Percentiles rank a stretch among this genome's conserved stretches.
These are phyloP conservation scores for Priceomyces carsonii DNA, from an alignment of 805 yeast genomes.

Conservation along the genomic window DNA sequence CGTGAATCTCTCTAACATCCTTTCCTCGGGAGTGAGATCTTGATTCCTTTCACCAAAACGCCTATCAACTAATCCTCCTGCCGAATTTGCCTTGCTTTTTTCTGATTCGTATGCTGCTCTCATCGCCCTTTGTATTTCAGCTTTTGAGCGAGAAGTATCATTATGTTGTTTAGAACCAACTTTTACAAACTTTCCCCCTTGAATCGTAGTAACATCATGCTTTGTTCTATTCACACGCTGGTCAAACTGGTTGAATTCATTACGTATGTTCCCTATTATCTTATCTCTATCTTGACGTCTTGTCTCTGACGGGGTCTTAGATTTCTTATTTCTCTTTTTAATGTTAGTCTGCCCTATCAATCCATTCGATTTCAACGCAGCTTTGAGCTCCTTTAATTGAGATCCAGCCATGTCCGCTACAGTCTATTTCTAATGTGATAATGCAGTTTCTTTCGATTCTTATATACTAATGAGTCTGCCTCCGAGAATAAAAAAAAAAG, in stretches of 20 bases:
- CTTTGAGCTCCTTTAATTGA: constrained; percentile 81
- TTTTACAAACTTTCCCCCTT: constrained; percentile 44
- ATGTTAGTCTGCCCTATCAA: constrained; percentile 82
- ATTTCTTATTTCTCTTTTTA: constrained; percentile 55
- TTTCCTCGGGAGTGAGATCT: constrained; percentile 79
- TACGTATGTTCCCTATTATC: constrained; percentile 60
- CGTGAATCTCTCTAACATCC: constrained; percentile 93
- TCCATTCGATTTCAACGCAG: constrained; percentile 73
- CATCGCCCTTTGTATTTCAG: constrained; percentile 41
- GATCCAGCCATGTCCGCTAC: constrained; percentile 71
- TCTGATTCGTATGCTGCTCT: constrained; percentile 66
- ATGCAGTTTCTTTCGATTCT: background rate
- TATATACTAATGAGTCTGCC: background rate
- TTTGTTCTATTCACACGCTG: constrained; percentile 68
- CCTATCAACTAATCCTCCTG: constrained; percentile 79
- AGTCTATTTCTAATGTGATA: too few species aligned
- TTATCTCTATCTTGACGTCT: constrained; percentile 69
- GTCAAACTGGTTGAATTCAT: constrained; percentile 90
- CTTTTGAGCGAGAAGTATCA: constrained; percentile 31
- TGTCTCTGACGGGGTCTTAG: constrained; percentile 54
- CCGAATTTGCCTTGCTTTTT: constrained; percentile 62
- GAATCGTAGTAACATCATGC: constrained; percentile 46
- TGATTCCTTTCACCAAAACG: constrained; percentile 87
- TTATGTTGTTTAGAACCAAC: constrained; percentile 41
- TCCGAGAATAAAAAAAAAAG: constrained; percentile 8